phyloP scores from a whole-genome alignment of 768 basidiomycete species.

The Boletus vinaceobasis region DNA sequence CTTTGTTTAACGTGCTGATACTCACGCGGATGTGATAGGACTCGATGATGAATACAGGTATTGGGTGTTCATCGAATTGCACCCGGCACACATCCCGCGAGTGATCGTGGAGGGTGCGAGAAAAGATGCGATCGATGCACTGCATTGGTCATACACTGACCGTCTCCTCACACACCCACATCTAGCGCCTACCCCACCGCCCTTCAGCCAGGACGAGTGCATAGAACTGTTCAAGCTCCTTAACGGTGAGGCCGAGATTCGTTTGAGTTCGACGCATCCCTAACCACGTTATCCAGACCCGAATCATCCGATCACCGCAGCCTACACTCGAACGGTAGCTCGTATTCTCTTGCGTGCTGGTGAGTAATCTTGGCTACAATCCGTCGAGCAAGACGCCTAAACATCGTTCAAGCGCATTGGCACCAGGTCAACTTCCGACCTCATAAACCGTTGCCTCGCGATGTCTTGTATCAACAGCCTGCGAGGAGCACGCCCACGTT shows the following conservation, averaged over 20 bases:
- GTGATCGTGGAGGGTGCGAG: slow-evolving; percentile 53
- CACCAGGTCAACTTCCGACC: slow-evolving; percentile 69
- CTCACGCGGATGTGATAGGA: slow-evolving; percentile 37
- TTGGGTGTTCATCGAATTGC: slow-evolving; percentile 77
- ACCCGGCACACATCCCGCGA: slow-evolving; percentile 64
- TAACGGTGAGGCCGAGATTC: slow-evolving; percentile 22
- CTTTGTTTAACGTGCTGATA: background rate
- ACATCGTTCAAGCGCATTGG: slow-evolving; percentile 49
- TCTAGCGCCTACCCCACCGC: slow-evolving; percentile 45
- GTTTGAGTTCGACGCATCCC: background rate
- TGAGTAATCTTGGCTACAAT: slow-evolving; percentile 32
- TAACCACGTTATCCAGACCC: slow-evolving; percentile 14
- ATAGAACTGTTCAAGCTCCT: slow-evolving; percentile 67
- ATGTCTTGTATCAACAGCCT: slow-evolving; percentile 35
- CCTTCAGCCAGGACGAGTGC: slow-evolving; percentile 76
- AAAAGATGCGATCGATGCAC: slow-evolving; percentile 66
- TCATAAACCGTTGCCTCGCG: slow-evolving; percentile 60
- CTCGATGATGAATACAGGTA: slow-evolving; percentile 76
- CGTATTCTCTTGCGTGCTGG: slow-evolving; percentile 68
- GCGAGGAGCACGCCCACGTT: slow-evolving; percentile 37
- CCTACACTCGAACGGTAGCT: slow-evolving; percentile 63
- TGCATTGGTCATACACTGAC: slow-evolving; percentile 83
- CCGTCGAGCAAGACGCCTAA: background rate
- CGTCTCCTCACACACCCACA: slow-evolving; percentile 62
- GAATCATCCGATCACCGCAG: slow-evolving; percentile 28